These are phyloP conservation scores for Fusarium verrucosum DNA, from an alignment of 2,329 filamentous ascomycete species.

Conservation along the genomic window DNA sequence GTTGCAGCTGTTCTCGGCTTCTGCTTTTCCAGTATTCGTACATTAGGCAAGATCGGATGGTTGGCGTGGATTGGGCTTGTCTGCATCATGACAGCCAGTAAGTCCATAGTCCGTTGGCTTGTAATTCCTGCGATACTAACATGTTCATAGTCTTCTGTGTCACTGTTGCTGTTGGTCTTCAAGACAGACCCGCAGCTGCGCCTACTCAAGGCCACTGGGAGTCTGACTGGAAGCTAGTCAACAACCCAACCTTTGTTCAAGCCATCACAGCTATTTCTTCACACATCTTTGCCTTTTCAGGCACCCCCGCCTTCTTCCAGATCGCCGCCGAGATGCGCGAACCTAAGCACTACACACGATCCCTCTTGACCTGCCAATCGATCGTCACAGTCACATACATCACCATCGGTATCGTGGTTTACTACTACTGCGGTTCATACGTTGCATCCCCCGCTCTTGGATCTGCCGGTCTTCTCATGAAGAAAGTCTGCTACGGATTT, in stretches of 20 bases:
- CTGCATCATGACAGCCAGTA: slow-evolving; percentile 31
- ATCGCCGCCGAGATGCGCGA: slow-evolving; percentile 49
- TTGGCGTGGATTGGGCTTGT: slow-evolving; percentile 45
- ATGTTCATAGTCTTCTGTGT: slow-evolving; percentile 23
- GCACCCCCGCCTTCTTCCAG: slow-evolving; percentile 48
- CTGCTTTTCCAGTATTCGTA: slow-evolving; percentile 47
- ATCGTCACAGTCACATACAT: slow-evolving; percentile 47
- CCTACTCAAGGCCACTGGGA: slow-evolving; percentile 35
- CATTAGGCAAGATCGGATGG: slow-evolving; percentile 48
- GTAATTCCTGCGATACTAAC: neutral
- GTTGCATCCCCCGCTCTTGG: slow-evolving; percentile 58
- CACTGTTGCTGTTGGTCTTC: slow-evolving; percentile 26
- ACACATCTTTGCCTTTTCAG: slow-evolving; percentile 51
- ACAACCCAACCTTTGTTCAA: slow-evolving; percentile 45
- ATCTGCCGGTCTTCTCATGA: slow-evolving; percentile 53
- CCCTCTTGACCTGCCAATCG: slow-evolving; percentile 37
- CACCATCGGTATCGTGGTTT: slow-evolving; percentile 52
- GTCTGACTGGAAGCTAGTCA: slow-evolving; percentile 46
- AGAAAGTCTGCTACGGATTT: slow-evolving; percentile 56
- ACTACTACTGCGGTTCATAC: slow-evolving; percentile 57
- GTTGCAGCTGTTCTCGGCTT: slow-evolving; percentile 47
- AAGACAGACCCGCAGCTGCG: slow-evolving; percentile 28
- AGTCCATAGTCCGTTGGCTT: neutral
- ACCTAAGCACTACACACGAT: slow-evolving; percentile 35
- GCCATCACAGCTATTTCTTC: slow-evolving; percentile 47